A percentile compares a stretch with the other conserved stretches of the same genome.
phyloP scores from a whole-genome alignment of 331 rosid species.

The Cydonia oblonga region DNA sequence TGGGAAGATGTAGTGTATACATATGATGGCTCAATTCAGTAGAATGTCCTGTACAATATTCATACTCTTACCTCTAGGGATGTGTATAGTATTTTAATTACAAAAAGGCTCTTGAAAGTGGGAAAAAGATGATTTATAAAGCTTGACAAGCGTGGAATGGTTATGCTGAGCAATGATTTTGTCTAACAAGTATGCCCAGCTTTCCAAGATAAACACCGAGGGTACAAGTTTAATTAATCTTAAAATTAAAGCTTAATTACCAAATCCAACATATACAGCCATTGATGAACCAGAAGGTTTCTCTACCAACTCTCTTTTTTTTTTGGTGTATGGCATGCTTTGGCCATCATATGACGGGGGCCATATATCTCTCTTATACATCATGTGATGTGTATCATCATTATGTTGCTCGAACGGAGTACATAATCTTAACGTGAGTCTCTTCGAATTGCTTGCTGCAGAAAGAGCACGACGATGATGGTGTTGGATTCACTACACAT shows the following conservation, averaged over 20 bases:
- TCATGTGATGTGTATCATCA: slow-evolving; percentile 13
- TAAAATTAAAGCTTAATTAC: not conserved
- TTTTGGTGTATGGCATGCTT: slow-evolving; percentile 32
- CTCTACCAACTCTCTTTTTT: not conserved
- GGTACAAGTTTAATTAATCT: slow-evolving; percentile 3
- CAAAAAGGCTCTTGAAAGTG: slow-evolving; percentile 23
- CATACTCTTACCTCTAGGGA: not conserved
- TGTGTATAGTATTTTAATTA: slow-evolving; percentile 17
- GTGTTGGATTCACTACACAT: slow-evolving; percentile 23
- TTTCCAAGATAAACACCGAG: slow-evolving; percentile 23
- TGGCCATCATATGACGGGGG: slow-evolving; percentile 30
- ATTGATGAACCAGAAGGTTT: slow-evolving; percentile 16
- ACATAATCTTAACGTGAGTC: slow-evolving; percentile 23
- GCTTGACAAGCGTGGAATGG: slow-evolving; percentile 40
- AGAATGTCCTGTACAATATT: not conserved
- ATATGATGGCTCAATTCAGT: not conserved
- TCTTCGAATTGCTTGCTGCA: slow-evolving; percentile 22
- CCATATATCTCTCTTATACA: not conserved
- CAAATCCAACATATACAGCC: slow-evolving; percentile 7
- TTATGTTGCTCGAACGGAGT: slow-evolving; percentile 35
- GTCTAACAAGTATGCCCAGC: slow-evolving; percentile 36
- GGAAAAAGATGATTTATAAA: slow-evolving; percentile 24
- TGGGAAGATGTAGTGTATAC: no score
- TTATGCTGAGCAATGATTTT: slow-evolving; percentile 59
- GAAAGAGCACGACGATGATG: slow-evolving; percentile 34